A percentile compares a stretch with the other conserved stretches of the same genome.
phyloP scores from a whole-genome alignment of 257 asterid genomes.

The Nicotiana noctiflora region DNA sequence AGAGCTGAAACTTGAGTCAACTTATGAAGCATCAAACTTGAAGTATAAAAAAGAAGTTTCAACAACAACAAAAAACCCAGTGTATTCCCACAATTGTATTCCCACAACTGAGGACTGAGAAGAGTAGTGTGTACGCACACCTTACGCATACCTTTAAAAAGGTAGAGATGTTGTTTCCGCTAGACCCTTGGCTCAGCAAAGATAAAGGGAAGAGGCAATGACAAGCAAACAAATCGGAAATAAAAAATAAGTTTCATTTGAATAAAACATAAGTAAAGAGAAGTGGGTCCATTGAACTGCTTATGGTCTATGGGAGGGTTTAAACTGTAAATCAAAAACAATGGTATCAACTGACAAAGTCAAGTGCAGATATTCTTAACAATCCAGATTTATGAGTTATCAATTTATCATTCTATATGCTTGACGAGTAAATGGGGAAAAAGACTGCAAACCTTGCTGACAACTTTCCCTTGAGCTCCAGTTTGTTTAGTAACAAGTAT shows the following conservation, averaged over 20 bases:
- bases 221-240: too few species aligned
- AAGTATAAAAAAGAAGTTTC: neutral
- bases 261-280: neutral
- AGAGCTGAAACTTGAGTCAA: neutral
- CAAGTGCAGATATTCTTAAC: neutral
- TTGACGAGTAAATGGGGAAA: neutral
- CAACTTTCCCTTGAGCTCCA: conserved; percentile 89
- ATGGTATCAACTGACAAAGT: neutral
- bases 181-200: too few species aligned
- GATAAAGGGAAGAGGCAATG: too few species aligned
- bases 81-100: too few species aligned
- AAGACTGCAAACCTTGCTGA: conserved; percentile 69
- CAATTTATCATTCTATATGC: neutral
- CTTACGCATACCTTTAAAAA: too few species aligned
- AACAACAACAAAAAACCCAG: too few species aligned
- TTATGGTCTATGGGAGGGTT: neutral
- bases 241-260: neutral
- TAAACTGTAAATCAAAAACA: neutral
- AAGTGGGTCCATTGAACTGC: neutral
- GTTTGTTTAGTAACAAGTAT: conserved; percentile 91
- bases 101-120: too few species aligned
- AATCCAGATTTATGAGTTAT: neutral
- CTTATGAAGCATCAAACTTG: neutral
- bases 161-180: too few species aligned
- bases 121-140: too few species aligned